These are phyloP conservation scores for Marasmius oreades DNA, from an alignment of 1,284 basidiomycete species.

Conservation along the genomic window DNA sequence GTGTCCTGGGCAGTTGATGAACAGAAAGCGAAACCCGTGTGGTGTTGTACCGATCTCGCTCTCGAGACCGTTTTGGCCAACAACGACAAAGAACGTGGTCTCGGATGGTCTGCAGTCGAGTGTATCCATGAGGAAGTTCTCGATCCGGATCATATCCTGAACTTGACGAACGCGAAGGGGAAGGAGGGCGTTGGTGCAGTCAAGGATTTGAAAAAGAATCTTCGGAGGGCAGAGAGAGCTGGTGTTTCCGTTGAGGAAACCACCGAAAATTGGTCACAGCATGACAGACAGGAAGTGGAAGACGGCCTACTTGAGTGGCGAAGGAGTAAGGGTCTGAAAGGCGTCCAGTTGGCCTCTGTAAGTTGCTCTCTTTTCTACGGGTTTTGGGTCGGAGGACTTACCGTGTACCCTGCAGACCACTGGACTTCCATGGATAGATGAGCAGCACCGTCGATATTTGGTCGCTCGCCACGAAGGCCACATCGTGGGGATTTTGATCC, in stretches of 20 bases:
- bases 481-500: too few species aligned
- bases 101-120: constrained; percentile 36
- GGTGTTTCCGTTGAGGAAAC: constrained; percentile 33
- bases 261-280: constrained; percentile 29
- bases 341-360: constrained; percentile 41
- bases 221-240: constrained; percentile 36
- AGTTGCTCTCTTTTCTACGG: too few species aligned
- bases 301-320: too few species aligned
- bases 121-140: constrained; percentile 43
- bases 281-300: constrained; percentile 33
- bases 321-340: constrained; percentile 30
- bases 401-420: too few species aligned
- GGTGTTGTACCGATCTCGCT: constrained; percentile 38
- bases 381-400: too few species aligned
- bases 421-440: too few species aligned
- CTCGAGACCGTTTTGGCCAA: constrained; percentile 35
- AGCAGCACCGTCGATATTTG: too few species aligned
- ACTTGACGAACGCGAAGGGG: too few species aligned
- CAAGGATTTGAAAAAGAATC: too few species aligned
- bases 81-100: constrained; percentile 14
- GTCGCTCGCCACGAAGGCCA: too few species aligned
- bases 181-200: too few species aligned
- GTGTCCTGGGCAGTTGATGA: constrained; percentile 31
- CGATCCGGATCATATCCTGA: too few species aligned
- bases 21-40: constrained; percentile 32